Evolutionary conservation across 768 basidiomycete genomes (phyloP), one percentile per base, ranked within the genome.

Genomic region (Lactarius trivialis): DNA sequence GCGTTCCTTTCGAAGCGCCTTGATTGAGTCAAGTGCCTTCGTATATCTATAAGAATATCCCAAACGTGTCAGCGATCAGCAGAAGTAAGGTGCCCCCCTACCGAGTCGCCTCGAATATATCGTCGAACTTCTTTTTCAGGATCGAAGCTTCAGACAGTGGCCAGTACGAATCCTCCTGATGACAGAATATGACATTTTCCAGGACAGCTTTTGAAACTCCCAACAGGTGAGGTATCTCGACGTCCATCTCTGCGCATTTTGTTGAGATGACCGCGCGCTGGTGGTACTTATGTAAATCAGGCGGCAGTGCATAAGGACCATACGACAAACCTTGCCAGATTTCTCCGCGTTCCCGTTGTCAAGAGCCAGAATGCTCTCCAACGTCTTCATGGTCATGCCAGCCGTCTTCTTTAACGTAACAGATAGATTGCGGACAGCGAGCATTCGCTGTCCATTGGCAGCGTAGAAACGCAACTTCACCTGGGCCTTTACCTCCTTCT

Each of bases 101-200:
- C 93, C 89, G 89, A 21, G 95, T 98, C 4, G 97, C 97, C 74
- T 99, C 97, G 69, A 99, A 98, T 60, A 99, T 99, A 69, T 99
- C 97, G 69, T 99, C 97, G 64, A 99, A 99, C 72, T 98, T 98
- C 81, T 98, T 98, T 81, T 99, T 99, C 39, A 99, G 75, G 0
- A 85, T 82, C 12, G 91, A 77, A 2, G 96, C 91, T 68, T 98
- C 97, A 0, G 94, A 81, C 26, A 99, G 80, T 0, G 97, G 97
- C 97, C 97, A 99, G 69, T 92, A 98, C 0, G 93, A 95, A 57
- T 99, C 97, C 70, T 99, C 97, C 74, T 99, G 97, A 73, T 99
- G 97, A 73, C 97, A 99, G 70, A 99, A 99, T 54, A 99, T 98
- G 69, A 99, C 97, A 71, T 98, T 98, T 69, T 98, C 96, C 26